phyloP scores from a whole-genome alignment of 306 rosid genomes.

The Oxytropis ochrocephala region DNA sequence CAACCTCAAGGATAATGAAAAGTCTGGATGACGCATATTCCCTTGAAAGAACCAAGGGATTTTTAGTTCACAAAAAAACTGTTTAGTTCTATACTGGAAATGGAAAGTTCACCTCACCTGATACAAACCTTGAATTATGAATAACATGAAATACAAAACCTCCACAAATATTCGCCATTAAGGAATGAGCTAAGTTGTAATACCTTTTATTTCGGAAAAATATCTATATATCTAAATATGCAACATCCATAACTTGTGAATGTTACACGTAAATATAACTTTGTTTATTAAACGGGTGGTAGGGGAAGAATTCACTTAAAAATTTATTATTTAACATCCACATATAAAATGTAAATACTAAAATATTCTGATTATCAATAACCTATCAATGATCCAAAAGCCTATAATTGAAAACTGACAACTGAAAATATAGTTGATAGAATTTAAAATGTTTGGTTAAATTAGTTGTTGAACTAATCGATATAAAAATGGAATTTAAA shows the following conservation, averaged over 20 bases:
- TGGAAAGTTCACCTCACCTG: neutral
- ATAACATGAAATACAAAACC: conserved; percentile 7
- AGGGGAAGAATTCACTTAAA: neutral
- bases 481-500: no score
- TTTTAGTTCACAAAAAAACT: neutral
- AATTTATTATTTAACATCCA: neutral
- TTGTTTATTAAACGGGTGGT: neutral
- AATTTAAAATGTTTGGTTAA: no score
- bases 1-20: neutral
- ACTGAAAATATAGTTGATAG: no score
- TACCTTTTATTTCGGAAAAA: neutral
- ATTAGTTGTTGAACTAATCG: no score
- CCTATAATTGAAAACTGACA: no score
- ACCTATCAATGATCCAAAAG: neutral
- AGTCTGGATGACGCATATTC: neutral
- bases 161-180: neutral
- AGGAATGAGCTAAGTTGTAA: neutral
- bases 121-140: neutral
- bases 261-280: neutral
- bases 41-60: neutral
- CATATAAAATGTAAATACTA: neutral
- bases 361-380: neutral
- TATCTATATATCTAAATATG: neutral
- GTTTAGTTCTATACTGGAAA: conserved; percentile 8
- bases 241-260: neutral